phyloP scores from a whole-genome alignment of 805 yeast genomes.

The Diddensiella santjacobensis region DNA sequence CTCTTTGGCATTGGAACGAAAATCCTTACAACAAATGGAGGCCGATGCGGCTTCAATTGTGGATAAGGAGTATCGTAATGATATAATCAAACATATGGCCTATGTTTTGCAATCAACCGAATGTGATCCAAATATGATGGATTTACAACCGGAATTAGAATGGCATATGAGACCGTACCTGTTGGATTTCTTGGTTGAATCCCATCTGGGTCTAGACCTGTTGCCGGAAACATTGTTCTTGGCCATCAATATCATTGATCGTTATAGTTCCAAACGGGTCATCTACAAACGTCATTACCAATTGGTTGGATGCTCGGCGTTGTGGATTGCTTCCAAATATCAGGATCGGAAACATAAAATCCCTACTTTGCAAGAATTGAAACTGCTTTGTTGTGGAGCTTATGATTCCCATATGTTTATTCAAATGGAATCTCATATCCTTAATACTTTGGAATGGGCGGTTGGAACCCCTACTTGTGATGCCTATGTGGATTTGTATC shows the following conservation, averaged over 20 bases:
- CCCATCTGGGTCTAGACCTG: conserved; percentile 54
- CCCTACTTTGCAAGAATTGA: conserved; percentile 69
- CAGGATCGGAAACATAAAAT: conserved; percentile 69
- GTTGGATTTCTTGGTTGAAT: conserved; percentile 74
- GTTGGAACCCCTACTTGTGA: conserved; percentile 59
- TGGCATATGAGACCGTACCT: conserved; percentile 69
- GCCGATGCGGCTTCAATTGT: not conserved
- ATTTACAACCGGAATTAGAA: conserved; percentile 83
- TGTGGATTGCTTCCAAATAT: conserved; percentile 91
- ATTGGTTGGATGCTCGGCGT: conserved; percentile 82
- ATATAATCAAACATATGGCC: conserved; percentile 34
- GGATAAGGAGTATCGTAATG: conserved; percentile 34
- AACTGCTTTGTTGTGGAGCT: conserved; percentile 64
- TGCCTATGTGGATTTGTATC: conserved; percentile 38
- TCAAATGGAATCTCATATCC: conserved; percentile 76
- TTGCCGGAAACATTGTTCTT: conserved; percentile 64
- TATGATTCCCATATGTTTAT: conserved; percentile 58
- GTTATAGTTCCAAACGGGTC: conserved; percentile 85
- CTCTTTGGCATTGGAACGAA: not conserved
- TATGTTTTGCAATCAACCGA: conserved; percentile 33
- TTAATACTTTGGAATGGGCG: conserved; percentile 68
- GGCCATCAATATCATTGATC: conserved; percentile 75
- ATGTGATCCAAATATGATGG: conserved; percentile 63
- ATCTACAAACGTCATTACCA: conserved; percentile 85
- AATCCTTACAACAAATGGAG: not conserved